These are phyloP conservation scores for Pythium coloratum DNA, from an alignment of 352 stramenopile genomes.

Conservation along the genomic window DNA sequence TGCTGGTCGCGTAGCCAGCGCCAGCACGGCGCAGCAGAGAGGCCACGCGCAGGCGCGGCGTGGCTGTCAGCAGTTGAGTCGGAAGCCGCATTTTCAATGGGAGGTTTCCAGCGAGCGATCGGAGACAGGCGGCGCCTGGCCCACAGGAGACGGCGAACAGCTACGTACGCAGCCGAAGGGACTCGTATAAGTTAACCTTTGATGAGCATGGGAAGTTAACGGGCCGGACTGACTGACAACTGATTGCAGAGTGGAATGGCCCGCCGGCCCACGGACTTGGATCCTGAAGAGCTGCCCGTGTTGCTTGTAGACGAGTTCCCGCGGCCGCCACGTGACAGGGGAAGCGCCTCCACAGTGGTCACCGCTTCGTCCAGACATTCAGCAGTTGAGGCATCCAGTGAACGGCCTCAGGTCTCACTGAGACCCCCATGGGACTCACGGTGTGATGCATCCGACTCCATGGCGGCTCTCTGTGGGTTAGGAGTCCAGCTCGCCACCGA, in stretches of 20 bases:
- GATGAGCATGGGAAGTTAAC: not conserved
- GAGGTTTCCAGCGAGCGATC: not conserved
- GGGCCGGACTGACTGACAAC: not conserved
- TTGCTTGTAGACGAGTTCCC: constrained; percentile 2
- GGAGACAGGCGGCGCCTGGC: not conserved
- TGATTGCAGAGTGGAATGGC: not conserved
- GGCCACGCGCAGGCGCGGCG: not conserved
- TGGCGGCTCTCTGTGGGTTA: not conserved
- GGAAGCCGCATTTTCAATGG: not conserved
- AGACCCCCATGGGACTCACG: not conserved
- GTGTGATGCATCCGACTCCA: not conserved
- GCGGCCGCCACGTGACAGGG: not conserved
- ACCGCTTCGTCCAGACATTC: not conserved
- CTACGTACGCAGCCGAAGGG: constrained; percentile 1
- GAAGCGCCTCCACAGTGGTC: not conserved
- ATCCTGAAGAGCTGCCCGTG: not conserved
- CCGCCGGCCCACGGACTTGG: not conserved
- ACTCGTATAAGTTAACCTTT: constrained; percentile 1
- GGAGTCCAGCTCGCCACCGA: not conserved
- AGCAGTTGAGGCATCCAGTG: not conserved
- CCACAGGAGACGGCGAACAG: not conserved
- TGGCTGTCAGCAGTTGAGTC: not conserved
- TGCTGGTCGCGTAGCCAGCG: not conserved
- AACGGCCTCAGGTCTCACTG: not conserved
- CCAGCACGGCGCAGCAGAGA: constrained; percentile 10